phyloP scores from a whole-genome alignment of 2,329 filamentous ascomycete genomes.

The Phaeomoniella chlamydospora region DNA sequence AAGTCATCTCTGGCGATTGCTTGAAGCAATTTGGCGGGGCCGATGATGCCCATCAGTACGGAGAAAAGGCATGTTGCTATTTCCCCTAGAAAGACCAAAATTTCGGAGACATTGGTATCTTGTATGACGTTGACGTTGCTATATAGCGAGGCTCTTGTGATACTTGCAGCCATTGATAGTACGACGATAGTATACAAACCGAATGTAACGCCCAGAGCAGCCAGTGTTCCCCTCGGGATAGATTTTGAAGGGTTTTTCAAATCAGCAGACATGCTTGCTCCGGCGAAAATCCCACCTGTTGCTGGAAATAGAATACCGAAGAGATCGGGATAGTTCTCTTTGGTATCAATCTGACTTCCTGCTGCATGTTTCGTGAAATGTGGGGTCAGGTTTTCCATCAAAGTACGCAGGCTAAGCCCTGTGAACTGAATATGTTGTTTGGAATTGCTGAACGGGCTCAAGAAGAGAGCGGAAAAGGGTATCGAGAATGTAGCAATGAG shows the following conservation, averaged over 20 bases:
- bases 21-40: constrained; percentile 70
- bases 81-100: constrained; percentile 65
- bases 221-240: constrained; percentile 72
- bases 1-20: constrained; percentile 68
- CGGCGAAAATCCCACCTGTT: constrained; percentile 47
- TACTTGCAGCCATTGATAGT: constrained; percentile 61
- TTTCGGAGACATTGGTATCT: constrained; percentile 60
- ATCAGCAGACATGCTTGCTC: constrained; percentile 84
- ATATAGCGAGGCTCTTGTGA: constrained; percentile 60
- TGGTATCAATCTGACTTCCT: constrained; percentile 45
- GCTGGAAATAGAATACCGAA: constrained; percentile 78
- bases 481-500: constrained; percentile 66
- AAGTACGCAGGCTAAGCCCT: constrained; percentile 55
- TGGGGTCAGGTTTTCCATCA: constrained; percentile 61
- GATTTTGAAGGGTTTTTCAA: constrained; percentile 68
- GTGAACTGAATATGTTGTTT: constrained; percentile 45
- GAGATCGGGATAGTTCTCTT: constrained; percentile 62
- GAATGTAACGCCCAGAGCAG: constrained; percentile 63
- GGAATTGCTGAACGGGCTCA: constrained; percentile 51
- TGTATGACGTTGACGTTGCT: constrained; percentile 67
- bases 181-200: constrained; percentile 63
- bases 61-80: constrained; percentile 75
- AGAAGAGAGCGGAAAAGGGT: constrained; percentile 58
- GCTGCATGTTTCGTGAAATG: constrained; percentile 46
- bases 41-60: constrained; percentile 74